Conservation (phyloP, 225 moss, liverwort and hornwort genomes). For the Bryoerythrophyllum caledonicum region DNA sequence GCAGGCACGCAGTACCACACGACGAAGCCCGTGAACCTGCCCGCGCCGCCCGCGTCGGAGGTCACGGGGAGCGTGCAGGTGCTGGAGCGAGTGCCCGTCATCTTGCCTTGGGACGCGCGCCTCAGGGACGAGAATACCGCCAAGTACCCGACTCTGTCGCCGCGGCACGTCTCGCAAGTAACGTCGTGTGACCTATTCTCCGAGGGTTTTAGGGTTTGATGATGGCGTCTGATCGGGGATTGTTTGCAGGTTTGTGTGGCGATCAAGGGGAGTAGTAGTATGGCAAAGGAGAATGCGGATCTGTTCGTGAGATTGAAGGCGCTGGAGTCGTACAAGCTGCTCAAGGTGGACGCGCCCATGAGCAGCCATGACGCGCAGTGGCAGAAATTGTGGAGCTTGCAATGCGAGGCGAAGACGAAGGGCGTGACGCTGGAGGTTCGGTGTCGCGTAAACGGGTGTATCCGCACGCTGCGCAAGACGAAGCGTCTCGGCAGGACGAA, state of each 20-base stretch:
- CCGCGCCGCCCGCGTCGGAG: conserved; percentile 58
- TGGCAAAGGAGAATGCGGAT: conserved; percentile 18
- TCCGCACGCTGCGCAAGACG: conserved; percentile 39
- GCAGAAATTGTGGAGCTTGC: conserved; percentile 79
- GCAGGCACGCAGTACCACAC: conserved; percentile 67
- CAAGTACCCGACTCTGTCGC: conserved; percentile 49
- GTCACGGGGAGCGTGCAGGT: conserved; percentile 51
- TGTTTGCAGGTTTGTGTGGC: conserved; percentile 54
- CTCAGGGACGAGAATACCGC: conserved; percentile 48
- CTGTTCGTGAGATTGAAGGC: conserved; percentile 65
- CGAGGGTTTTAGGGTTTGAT: background rate
- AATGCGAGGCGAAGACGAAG: conserved; percentile 70
- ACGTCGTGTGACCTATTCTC: background rate
- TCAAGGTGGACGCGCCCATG: conserved; percentile 69
- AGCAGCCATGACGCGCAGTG: conserved; percentile 42
- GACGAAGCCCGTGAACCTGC: conserved; percentile 63
- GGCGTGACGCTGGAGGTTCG: conserved; percentile 68
- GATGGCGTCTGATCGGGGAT: background rate
- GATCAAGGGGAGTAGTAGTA: conserved; percentile 36
- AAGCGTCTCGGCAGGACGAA: conserved; percentile 51
- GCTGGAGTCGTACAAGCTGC: conserved; percentile 60
- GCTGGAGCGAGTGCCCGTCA: conserved; percentile 51
- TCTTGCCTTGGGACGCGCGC: conserved; percentile 68
- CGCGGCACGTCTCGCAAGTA: conserved; percentile 68
- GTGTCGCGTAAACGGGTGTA: conserved; percentile 40